A percentile compares a stretch with the other conserved stretches of the same genome.
phyloP scores from a whole-genome alignment of 83 land plant species.

The Diphasiastrum complanatum region DNA sequence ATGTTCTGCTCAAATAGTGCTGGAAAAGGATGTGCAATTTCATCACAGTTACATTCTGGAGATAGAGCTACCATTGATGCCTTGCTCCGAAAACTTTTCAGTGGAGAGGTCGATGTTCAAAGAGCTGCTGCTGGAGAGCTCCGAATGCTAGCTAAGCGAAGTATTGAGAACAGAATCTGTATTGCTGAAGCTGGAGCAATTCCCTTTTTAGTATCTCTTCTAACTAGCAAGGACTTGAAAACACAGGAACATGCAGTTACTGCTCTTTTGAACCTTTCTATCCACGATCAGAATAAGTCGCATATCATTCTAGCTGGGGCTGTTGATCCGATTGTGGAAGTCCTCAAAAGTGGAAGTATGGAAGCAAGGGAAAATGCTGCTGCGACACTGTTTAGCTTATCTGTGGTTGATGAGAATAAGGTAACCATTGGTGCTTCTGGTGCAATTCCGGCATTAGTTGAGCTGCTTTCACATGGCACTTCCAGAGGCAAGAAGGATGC shows the following conservation, averaged over 20 bases:
- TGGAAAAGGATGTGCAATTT: slow-evolving; percentile 7
- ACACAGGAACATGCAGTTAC: slow-evolving; percentile 44
- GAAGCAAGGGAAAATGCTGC: slow-evolving; percentile 47
- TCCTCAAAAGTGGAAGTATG: slow-evolving; percentile 29
- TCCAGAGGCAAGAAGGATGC: slow-evolving; percentile 26
- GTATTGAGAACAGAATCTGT: slow-evolving; percentile 35
- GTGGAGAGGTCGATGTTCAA: slow-evolving; percentile 23
- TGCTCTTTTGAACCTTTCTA: slow-evolving; percentile 41
- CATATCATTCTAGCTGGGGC: slow-evolving; percentile 29
- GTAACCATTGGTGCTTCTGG: slow-evolving; percentile 16
- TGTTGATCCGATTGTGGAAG: slow-evolving; percentile 29
- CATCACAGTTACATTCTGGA: slow-evolving; percentile 3
- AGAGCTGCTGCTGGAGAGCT: slow-evolving; percentile 36
- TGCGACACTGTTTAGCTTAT: slow-evolving; percentile 33
- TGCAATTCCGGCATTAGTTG: slow-evolving; percentile 27
- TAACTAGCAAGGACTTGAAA: slow-evolving; percentile 23
- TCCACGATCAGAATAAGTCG: slow-evolving; percentile 30
- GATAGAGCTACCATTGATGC: slow-evolving; percentile 26
- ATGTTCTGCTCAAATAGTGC: neutral
- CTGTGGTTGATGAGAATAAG: slow-evolving; percentile 28
- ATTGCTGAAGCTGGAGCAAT: slow-evolving; percentile 48
- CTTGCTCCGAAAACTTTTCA: slow-evolving; percentile 21
- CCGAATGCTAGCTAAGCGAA: slow-evolving; percentile 36
- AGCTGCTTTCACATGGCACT: slow-evolving; percentile 13
- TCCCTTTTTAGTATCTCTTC: slow-evolving; percentile 29